A percentile compares a stretch with the other conserved stretches of the same genome.
These are phyloP conservation scores for Exserohilum rostratum DNA, from an alignment of 2,329 filamentous ascomycete species.

Conservation along the genomic window DNA sequence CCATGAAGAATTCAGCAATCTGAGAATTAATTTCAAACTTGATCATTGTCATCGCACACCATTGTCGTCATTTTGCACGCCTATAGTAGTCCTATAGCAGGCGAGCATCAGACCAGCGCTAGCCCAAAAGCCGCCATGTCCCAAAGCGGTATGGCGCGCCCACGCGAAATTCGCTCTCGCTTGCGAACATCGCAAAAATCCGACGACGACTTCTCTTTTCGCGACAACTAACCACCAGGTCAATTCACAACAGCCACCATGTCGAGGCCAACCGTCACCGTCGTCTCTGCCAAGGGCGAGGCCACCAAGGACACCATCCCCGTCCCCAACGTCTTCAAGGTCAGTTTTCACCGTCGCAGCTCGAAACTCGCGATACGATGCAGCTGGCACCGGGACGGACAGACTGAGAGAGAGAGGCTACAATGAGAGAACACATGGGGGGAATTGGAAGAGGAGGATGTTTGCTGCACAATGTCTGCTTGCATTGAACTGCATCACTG, in stretches of 20 bases:
- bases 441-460: background rate
- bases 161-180: constrained; percentile 12
- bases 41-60: background rate
- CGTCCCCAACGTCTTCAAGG: constrained; percentile 93
- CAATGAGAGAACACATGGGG: background rate
- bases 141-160: constrained; percentile 1
- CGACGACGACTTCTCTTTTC: constrained; percentile 13
- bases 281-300: constrained; percentile 95
- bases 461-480: background rate
- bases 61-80: background rate
- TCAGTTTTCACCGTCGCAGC: constrained; percentile 29
- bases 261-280: constrained; percentile 95
- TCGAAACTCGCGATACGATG: constrained; percentile 19
- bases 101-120: background rate
- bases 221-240: constrained; percentile 39
- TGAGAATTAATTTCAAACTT: background rate
- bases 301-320: constrained; percentile 87
- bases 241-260: constrained; percentile 54
- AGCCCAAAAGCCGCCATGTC: background rate
- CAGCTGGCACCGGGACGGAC: constrained; percentile 5
- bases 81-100: background rate
- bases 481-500: background rate
- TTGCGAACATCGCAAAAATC: constrained; percentile 4
- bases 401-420: constrained; percentile 8
- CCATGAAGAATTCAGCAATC: background rate